phyloP scores from a whole-genome alignment of 345 rosid species.

The Citrus inodora region DNA sequence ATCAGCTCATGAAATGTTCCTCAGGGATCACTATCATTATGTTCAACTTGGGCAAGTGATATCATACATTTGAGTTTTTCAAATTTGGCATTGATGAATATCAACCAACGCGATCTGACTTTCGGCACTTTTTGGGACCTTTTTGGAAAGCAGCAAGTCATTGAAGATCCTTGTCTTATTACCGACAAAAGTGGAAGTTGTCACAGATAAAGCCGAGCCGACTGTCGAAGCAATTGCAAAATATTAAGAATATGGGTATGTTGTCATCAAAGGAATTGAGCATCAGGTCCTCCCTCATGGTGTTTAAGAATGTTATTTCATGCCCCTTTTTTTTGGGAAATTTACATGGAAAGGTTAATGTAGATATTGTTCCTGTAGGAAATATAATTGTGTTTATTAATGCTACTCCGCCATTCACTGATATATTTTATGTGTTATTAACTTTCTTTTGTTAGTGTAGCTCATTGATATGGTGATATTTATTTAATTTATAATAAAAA shows the following conservation, averaged over 20 bases:
- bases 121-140: too few species aligned
- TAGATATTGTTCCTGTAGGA: too few species aligned
- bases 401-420: too few species aligned
- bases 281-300: not conserved
- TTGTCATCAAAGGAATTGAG: not conserved
- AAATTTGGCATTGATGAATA: not conserved
- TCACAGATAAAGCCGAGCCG: not conserved
- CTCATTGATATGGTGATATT: too few species aligned
- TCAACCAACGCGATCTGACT: not conserved
- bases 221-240: not conserved
- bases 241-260: not conserved
- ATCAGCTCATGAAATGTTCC: conserved; percentile 22
- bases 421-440: too few species aligned
- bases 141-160: not conserved
- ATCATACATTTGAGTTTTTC: not conserved
- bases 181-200: not conserved
- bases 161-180: too few species aligned
- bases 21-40: not conserved
- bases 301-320: too few species aligned
- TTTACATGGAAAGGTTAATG: too few species aligned
- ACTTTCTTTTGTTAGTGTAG: too few species aligned
- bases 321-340: too few species aligned
- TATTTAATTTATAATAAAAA: too few species aligned
- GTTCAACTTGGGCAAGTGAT: not conserved
- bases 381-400: too few species aligned